Base-by-base conservation (phyloP, 495 filamentous ascomycete species). In the Hypoxylon fuscum region DNA sequence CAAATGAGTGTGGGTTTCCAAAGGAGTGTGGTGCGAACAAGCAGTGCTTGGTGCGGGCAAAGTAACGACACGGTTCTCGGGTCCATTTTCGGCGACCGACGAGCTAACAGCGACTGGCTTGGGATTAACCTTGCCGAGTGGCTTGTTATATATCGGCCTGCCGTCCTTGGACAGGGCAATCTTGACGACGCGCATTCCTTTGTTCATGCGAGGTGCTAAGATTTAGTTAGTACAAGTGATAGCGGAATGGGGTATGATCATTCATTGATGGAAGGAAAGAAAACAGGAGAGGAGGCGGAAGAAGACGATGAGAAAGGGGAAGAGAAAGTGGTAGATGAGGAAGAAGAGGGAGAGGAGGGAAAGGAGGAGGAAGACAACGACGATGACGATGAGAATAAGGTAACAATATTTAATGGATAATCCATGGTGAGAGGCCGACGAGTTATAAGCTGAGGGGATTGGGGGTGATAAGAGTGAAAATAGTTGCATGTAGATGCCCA, bases 171-270 rank as follows among this genome's bases (percentile, higher is more conserved):
- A 4, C 15, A 18, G 6, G n/a, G 14, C 2, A 42, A 66, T 31
- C 2, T 40, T 31, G 32, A 66, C 63, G 14, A 66, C 52, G 2
- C 63, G 63, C 49, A 27, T 23, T 25, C 63, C 63, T 4, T 57
- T 23, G 45, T 53, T 43, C 57, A 66, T 66, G 2, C 63, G 57
- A 43, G 56, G 57, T 49, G 63, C 63, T 66, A 49, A 38, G 37
- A 37, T 5, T 4, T 29, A 20, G 12, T 55, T 18, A 66, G 41
- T 15, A 48, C 25, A 21, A 5, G 18, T 22, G 12, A n/a, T n/a
- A n/a, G n/a, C n/a, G n/a, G n/a, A n/a, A n/a, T n/a, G n/a, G n/a
- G n/a, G n/a, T n/a, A n/a, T n/a, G n/a, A n/a, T n/a, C n/a, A n/a
- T n/a, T n/a, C n/a, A n/a, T n/a, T 14, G 21, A n/a, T 2, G 11